These are phyloP conservation scores for Wickerhamomyces queroliae DNA, from an alignment of 805 yeast genomes.

Conservation along the genomic window DNA sequence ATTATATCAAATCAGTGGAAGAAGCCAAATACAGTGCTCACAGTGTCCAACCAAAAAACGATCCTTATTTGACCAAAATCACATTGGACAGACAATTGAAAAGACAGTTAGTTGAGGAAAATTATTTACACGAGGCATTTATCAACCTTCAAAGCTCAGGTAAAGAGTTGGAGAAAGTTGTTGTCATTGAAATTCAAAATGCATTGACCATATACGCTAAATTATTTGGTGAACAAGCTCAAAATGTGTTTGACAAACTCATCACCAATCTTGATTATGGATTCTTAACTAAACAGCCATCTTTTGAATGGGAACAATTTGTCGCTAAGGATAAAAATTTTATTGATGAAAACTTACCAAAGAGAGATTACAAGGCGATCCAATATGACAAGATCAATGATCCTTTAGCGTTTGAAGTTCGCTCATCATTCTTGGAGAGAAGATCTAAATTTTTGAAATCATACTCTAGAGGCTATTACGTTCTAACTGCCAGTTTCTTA, in stretches of 20 bases:
- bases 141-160: conserved; percentile 84
- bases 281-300: conserved; percentile 70
- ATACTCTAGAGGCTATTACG: conserved; percentile 89
- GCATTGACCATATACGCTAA: conserved; percentile 70
- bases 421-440: conserved; percentile 81
- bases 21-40: conserved; percentile 43
- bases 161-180: conserved; percentile 81
- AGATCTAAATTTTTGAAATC: conserved; percentile 87
- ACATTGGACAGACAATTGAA: conserved; percentile 71
- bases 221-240: conserved; percentile 66
- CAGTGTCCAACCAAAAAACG: conserved; percentile 49
- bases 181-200: conserved; percentile 79
- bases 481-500: conserved; percentile 77
- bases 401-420: conserved; percentile 59
- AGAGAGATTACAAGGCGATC: conserved; percentile 57
- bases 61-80: conserved; percentile 75
- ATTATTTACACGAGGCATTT: conserved; percentile 82
- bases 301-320: conserved; percentile 86
- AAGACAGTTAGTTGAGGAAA: conserved; percentile 77
- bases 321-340: conserved; percentile 67
- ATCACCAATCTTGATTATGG: conserved; percentile 63
- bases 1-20: conserved; percentile 59
- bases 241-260: conserved; percentile 59
- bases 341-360: conserved; percentile 54
- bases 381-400: conserved; percentile 64